Base-by-base conservation (phyloP, 2,329 filamentous ascomycete genomes). In the Aspergillaceae sp. region DNA sequence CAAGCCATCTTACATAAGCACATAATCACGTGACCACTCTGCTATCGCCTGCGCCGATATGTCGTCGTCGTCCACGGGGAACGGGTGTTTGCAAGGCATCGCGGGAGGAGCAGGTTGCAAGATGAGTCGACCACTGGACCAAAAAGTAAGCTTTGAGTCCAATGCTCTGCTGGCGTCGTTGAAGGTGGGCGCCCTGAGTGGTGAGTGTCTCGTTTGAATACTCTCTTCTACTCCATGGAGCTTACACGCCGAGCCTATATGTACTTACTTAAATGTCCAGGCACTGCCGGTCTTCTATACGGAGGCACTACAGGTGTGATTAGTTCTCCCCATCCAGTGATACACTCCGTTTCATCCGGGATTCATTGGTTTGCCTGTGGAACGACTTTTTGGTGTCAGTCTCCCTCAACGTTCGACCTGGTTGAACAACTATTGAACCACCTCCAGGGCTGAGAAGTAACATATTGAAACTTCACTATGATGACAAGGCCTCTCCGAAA, bases 331-430 rank as follows among this genome's bases (percentile, higher is more conserved):
- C 79, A 86, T 3, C 75, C 78, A 3, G 63, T 80, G 2, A 67
- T 91, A 5, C 91, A 88, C 67, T 83, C 87, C 0, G 56, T 84
- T 8, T 76, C 83, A 34, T 82, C 84, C 26, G 85, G 87, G 11
- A 72, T 87, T 36, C 88, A 94, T 68, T 95, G 87, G 79, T 87
- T 87, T 65, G 76, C 79, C 37, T 75, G 94, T 35, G 87, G 87
- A 33, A 80, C 78, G 41, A 85, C 80, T 10, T 96, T 83, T 62
- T 91, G 83, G 75, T 83, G 84, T 82, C 72, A 59, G 79, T 67
- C 37, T 10, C 26, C n/a, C 28, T 26, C 27, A 4, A 4, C 30
- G 5, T 33, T 29, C 10, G 28, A 19, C 28, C 36, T 38, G 2
- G 2, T 36, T 35, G 34, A 28, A n/a, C 28, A 6, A 78, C 74